These are phyloP conservation scores for Hsuehochloa calcarea DNA, from an alignment of 176 grass and related monocot genomes.

Conservation along the genomic window DNA sequence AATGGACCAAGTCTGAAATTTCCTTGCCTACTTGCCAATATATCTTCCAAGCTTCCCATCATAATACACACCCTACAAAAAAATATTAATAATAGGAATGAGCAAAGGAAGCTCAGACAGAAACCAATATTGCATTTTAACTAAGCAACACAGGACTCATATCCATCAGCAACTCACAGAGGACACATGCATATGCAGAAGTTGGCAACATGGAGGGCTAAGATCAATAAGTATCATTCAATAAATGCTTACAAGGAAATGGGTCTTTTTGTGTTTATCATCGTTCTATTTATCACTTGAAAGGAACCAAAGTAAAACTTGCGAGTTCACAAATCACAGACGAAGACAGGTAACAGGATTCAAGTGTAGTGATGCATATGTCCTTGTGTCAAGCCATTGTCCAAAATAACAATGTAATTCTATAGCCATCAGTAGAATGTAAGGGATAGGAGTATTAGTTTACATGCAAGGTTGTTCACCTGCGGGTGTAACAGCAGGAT, in stretches of 20 bases:
- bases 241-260: constrained; percentile 14
- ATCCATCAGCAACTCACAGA: background rate
- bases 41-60: constrained; percentile 85
- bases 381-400: background rate
- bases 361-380: background rate
- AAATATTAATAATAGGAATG: background rate
- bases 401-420: background rate
- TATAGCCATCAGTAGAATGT: background rate
- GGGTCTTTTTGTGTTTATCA: background rate
- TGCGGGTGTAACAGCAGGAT: background rate
- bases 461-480: background rate
- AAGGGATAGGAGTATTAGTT: background rate
- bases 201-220: background rate
- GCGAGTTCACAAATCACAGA: background rate
- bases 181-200: background rate
- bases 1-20: constrained; percentile 91
- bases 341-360: background rate
- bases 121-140: constrained; percentile 1
- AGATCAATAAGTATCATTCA: background rate
- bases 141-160: background rate
- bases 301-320: background rate
- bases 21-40: constrained; percentile 83
- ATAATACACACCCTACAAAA: constrained; percentile 75
- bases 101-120: constrained; percentile 8
- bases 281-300: constrained; percentile 12